Evolutionary conservation across 805 yeast species (phyloP), one percentile per base, ranked within the genome.

Genomic region (Pichia cephalocereana): DNA sequence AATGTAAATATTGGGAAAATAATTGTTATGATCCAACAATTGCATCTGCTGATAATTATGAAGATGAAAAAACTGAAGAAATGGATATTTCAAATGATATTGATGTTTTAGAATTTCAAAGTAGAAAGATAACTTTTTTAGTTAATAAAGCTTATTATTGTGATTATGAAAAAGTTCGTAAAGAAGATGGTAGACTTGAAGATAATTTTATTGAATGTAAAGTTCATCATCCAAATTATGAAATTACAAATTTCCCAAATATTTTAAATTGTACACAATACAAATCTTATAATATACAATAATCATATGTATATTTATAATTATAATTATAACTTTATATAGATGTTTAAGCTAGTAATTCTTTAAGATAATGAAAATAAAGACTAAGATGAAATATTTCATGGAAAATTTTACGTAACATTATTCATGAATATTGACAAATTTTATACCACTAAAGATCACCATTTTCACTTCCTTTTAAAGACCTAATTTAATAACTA

Each of bases 71-170:
- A 14, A 18, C 28, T 23, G 65, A 57, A 6, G 46, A 47, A 8
- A 41, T 58, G 10, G 61, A 68, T 23, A 61, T 64, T 38, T 58
- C 69, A n/a, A 74, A 73, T 31, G 50, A 58, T 26, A 69, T 68
- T n/a, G 81, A 76, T 46, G 61, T 77, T 2, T 56, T 74, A 42
- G 82, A 80, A 54, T 69, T 65, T 40, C 85, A 80, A 56, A 70
- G 84, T 0, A 66, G 76, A 48, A 64, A 67, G 54, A 68, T 81
- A 26, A 79, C 85, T 0, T 63, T 69, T 28, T 68, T 67, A 45
- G 70, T 70, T 1, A 71, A 68, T 19, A 60, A 61, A 50, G 51
- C 65, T 12, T 79, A 79, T 58, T 57, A 56, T 38, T 51, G 52
- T 28, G 67, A 64, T 40, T 47, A 56, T 3, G 54, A 61, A 18